These are phyloP conservation scores for Maudiozyma saulgeensis DNA, from an alignment of 805 yeast species.

Conservation along the genomic window DNA sequence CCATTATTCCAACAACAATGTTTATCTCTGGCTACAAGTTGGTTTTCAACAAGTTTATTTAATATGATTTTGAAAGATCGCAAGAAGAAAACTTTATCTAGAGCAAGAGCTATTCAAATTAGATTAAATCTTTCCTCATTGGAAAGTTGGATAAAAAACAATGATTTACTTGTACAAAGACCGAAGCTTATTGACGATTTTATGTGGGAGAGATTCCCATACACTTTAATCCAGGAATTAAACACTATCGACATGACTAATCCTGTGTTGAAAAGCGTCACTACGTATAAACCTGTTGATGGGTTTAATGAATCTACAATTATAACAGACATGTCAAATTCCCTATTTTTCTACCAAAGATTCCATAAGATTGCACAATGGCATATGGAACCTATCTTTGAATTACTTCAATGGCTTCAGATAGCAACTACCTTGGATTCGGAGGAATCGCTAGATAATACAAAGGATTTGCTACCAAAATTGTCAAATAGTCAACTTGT, in stretches of 20 bases:
- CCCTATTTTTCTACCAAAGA: conserved; percentile 54
- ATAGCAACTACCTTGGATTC: conserved; percentile 64
- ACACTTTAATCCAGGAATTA: conserved; percentile 28
- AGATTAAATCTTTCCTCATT: conserved; percentile 75
- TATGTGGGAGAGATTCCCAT: conserved; percentile 32
- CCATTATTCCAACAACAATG: conserved; percentile 72
- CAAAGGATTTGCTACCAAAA: conserved; percentile 42
- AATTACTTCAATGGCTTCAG: conserved; percentile 84
- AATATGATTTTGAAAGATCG: conserved; percentile 61
- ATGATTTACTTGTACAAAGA: conserved; percentile 23
- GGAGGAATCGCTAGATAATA: conserved; percentile 50
- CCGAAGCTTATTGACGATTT: conserved; percentile 31
- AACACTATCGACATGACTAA: conserved; percentile 18
- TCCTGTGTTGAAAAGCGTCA: conserved; percentile 19
- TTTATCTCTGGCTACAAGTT: conserved; percentile 65
- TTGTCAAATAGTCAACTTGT: conserved; percentile 63
- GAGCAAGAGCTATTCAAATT: conserved; percentile 83
- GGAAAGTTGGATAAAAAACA: conserved; percentile 83
- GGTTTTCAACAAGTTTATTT: conserved; percentile 64
- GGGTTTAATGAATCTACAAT: conserved; percentile 3
- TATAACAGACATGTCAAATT: conserved; percentile 27
- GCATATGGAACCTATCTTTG: conserved; percentile 64
- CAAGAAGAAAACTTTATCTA: conserved; percentile 49
- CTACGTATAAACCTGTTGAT: conserved; percentile 17
- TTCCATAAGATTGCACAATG: conserved; percentile 54